A percentile compares a stretch with the other conserved stretches of the same genome.
These are phyloP conservation scores for Bruguiera gymnorhiza DNA, from an alignment of 345 rosid genomes.

Conservation along the genomic window DNA sequence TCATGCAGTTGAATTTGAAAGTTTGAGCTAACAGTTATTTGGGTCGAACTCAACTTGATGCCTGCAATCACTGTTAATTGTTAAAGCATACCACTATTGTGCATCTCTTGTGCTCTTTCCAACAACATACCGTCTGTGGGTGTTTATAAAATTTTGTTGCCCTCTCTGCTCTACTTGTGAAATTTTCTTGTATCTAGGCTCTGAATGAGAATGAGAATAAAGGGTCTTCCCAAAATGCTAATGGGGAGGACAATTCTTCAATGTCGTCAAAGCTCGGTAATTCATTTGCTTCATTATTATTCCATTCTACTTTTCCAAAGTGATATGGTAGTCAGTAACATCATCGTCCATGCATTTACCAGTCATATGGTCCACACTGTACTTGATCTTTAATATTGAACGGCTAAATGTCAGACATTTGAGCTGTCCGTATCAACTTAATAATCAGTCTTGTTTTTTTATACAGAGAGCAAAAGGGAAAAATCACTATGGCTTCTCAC, in stretches of 20 bases:
- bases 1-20: background rate
- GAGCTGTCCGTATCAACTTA: background rate
- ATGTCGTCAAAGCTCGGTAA: slow-evolving; percentile 55
- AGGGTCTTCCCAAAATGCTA: slow-evolving; percentile 32
- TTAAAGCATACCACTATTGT: background rate
- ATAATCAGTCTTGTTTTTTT: slow-evolving; percentile 13
- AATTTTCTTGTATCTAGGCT: slow-evolving; percentile 29
- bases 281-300: background rate
- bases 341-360: background rate
- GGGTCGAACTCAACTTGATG: background rate
- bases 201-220: slow-evolving; percentile 35
- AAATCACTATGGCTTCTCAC: slow-evolving; percentile 66
- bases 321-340: background rate
- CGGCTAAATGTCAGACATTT: background rate
- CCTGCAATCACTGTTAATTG: background rate
- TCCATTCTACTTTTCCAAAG: slow-evolving; percentile 3
- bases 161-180: background rate
- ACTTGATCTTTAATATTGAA: background rate
- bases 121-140: background rate
- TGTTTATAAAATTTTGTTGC: background rate
- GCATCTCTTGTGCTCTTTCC: background rate
- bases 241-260: slow-evolving; percentile 49
- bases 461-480: slow-evolving; percentile 56
- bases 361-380: background rate
- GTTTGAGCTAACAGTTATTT: background rate